These are phyloP conservation scores for Penicillium sp. DNA, from an alignment of 2,329 filamentous ascomycete genomes.

Conservation along the genomic window DNA sequence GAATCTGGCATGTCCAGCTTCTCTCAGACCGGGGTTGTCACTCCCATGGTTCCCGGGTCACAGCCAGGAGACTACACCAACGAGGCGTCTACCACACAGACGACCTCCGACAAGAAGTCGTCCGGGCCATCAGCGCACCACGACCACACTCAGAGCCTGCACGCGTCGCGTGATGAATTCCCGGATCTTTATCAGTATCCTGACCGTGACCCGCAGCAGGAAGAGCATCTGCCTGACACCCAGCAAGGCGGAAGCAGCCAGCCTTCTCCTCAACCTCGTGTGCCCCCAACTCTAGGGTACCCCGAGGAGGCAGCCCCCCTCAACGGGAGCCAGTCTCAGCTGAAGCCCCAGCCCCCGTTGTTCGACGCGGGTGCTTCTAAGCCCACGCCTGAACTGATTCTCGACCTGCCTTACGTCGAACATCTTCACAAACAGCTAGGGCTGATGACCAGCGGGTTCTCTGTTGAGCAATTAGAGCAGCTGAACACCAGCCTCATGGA, in stretches of 20 bases:
- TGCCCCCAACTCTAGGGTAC: constrained; percentile 22
- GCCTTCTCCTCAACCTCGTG: constrained; percentile 31
- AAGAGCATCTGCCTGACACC: constrained; percentile 65
- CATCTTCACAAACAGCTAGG: constrained; percentile 66
- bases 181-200: constrained; percentile 56
- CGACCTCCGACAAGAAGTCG: constrained; percentile 79
- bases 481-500: constrained; percentile 91
- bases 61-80: constrained; percentile 69
- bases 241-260: constrained; percentile 52
- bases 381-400: constrained; percentile 28
- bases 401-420: constrained; percentile 56
- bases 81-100: constrained; percentile 85
- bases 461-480: constrained; percentile 93
- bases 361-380: constrained; percentile 41
- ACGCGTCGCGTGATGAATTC: constrained; percentile 47
- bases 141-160: constrained; percentile 66
- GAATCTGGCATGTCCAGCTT: constrained; percentile 50
- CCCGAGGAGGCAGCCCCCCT: constrained; percentile 28
- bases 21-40: constrained; percentile 55
- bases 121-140: constrained; percentile 55
- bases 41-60: constrained; percentile 60
- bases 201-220: constrained; percentile 55
- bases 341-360: constrained; percentile 40
- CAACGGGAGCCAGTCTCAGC: constrained; percentile 42
- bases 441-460: constrained; percentile 70